A percentile compares a stretch with the other conserved stretches of the same genome.
Evolutionary conservation across 768 basidiomycete species (phyloP).

Genomic region (Podaxis sp.): DNA sequence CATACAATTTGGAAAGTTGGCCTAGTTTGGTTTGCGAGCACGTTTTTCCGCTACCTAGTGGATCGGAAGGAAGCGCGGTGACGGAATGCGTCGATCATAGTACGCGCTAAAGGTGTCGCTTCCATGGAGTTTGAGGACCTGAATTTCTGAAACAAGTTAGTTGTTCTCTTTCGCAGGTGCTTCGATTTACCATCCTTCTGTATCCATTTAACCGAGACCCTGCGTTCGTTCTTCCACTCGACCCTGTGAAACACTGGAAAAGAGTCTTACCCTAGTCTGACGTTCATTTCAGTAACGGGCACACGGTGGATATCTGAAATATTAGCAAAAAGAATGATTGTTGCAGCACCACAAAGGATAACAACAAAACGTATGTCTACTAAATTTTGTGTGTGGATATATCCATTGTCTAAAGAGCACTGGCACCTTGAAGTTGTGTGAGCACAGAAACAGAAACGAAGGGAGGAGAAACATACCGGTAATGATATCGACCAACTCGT

Average conservation of each 20-base stretch:
- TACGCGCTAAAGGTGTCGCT: background rate
- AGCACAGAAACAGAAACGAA: background rate
- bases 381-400: conserved; percentile 8
- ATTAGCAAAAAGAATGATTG: conserved; percentile 13
- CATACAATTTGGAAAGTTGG: background rate
- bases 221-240: background rate
- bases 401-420: conserved; percentile 36
- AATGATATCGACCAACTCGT: conserved; percentile 91
- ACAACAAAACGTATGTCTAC: conserved; percentile 14
- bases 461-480: conserved; percentile 58
- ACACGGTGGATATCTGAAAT: conserved; percentile 16
- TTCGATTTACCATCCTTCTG: background rate
- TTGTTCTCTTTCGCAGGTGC: background rate
- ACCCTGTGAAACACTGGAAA: background rate
- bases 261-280: background rate
- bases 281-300: background rate
- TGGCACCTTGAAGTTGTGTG: conserved; percentile 34
- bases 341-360: conserved; percentile 4
- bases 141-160: background rate
- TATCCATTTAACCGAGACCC: background rate
- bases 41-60: background rate
- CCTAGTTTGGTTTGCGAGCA: background rate
- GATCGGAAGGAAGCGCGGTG: background rate
- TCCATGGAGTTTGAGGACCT: background rate
- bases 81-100: background rate